phyloP scores from a whole-genome alignment of 1,284 basidiomycete species.

The Marasmius oreades region DNA sequence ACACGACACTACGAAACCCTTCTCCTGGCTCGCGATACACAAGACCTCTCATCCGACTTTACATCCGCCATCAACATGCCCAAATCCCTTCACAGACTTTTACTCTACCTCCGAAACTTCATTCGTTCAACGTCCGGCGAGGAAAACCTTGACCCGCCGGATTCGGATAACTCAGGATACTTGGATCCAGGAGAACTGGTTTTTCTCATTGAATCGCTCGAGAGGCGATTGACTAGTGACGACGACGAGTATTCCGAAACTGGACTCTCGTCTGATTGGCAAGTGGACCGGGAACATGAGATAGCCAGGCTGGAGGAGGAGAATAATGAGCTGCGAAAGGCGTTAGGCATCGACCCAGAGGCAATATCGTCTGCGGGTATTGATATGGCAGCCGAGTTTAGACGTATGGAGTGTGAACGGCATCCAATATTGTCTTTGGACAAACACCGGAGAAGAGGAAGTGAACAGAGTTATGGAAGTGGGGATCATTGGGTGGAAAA shows the following conservation, averaged over 20 bases:
- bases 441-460: conserved; percentile 21
- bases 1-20: conserved; percentile 90
- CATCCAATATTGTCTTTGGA: conserved; percentile 21
- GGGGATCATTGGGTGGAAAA: conserved; percentile 12
- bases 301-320: conserved; percentile 76
- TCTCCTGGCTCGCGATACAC: conserved; percentile 70
- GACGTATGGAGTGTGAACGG: conserved; percentile 35
- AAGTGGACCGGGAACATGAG: conserved; percentile 80
- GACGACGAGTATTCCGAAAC: conserved; percentile 17
- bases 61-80: conserved; percentile 51
- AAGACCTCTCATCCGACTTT: conserved; percentile 57
- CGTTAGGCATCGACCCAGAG: conserved; percentile 67
- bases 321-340: conserved; percentile 72
- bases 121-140: conserved; percentile 73
- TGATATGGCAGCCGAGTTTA: conserved; percentile 39
- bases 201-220: conserved; percentile 39
- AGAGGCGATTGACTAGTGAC: conserved; percentile 21
- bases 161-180: conserved; percentile 29
- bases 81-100: conserved; percentile 65
- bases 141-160: conserved; percentile 20
- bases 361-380: conserved; percentile 50
- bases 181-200: conserved; percentile 38
- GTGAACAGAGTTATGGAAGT: conserved; percentile 9
- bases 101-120: conserved; percentile 68
- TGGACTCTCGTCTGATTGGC: conserved; percentile 64